Base-by-base conservation (phyloP, 768 basidiomycete genomes). In the Lactarius tabidus region DNA sequence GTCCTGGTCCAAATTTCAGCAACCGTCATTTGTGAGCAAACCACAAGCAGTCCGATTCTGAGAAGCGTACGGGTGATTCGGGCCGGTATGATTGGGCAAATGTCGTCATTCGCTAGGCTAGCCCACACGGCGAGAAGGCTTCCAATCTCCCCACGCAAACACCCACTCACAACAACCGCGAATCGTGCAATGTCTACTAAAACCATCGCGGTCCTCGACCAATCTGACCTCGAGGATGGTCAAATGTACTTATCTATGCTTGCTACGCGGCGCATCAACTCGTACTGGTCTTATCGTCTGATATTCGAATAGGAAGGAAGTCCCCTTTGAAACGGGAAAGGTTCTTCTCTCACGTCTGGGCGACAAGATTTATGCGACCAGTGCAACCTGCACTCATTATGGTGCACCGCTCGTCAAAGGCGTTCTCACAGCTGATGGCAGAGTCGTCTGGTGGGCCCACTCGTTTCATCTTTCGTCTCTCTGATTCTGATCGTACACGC, bases 351-450 rank as follows among this genome's bases (percentile, higher is more conserved):
- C 89, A 60, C 86, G 87, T 58, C 75, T 95, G 20, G 89, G 88
- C 33, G 86, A 89, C 70, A 84, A 88, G 69, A 77, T 93, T 1
- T 81, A 89, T 69, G 90, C 92, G 7, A 94, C 89, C 0, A 88
- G 86, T 66, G 90, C 90, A 2, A 89, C 84, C 75, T 96, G 94
- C 76, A 95, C 93, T 2, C 94, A 96, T 74, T 95, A 94, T 72
- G 94, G 94, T 14, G 93, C 93, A 3, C 92, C 93, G 1, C 80
- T 95, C 2, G 85, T 80, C 6, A 93, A 92, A 75, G 93, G 93
- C 59, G 87, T 93, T 12, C 78, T 94, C 61, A 84, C 88, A 9
- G 81, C 88, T 38, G 88, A 90, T 73, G 93, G 90, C 12, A 79
- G 90, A 65, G 83, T 95, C 23, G 85, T 90, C 57, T 95, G 93